These are phyloP conservation scores for Eimeria mitis DNA, from an alignment of 169 alveolate genomes.

Conservation along the genomic window DNA sequence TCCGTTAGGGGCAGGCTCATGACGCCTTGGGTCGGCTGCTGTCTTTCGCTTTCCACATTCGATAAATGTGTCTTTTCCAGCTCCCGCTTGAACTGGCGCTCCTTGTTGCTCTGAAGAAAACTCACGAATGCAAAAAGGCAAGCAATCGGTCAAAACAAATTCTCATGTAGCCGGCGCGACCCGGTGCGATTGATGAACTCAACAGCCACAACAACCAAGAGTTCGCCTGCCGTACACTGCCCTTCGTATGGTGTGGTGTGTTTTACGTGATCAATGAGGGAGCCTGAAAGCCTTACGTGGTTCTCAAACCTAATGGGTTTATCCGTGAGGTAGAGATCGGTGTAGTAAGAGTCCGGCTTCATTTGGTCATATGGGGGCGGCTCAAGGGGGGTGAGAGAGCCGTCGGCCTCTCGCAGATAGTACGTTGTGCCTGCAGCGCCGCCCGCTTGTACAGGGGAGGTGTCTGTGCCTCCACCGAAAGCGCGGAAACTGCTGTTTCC, in stretches of 20 bases:
- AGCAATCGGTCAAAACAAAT: background rate
- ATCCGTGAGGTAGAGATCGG: conserved; percentile 57
- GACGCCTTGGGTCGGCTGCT: conserved; percentile 49
- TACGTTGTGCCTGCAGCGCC: background rate
- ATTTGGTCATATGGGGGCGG: conserved; percentile 66
- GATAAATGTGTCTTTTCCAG: conserved; percentile 47
- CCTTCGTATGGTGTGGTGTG: background rate
- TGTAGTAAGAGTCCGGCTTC: conserved; percentile 70
- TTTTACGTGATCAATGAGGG: background rate
- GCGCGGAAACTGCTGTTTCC: conserved; percentile 73
- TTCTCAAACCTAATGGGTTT: conserved; percentile 62
- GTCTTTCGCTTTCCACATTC: conserved; percentile 10
- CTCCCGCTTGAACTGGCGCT: conserved; percentile 34
- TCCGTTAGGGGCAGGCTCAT: conserved; percentile 34
- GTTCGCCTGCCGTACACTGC: background rate
- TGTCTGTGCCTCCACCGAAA: conserved; percentile 1
- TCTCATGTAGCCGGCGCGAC: background rate
- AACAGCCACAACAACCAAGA: background rate
- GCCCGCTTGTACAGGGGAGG: conserved; percentile 1
- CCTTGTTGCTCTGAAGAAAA: conserved; percentile 28
- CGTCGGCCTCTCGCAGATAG: conserved; percentile 64
- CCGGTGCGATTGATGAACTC: background rate
- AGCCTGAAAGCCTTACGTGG: conserved; percentile 14
- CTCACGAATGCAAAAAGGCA: background rate
- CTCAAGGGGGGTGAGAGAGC: conserved; percentile 49